Evolutionary conservation across 202 grass and related monocot species (phyloP).

Genomic region (Alloteropsis angusta): DNA sequence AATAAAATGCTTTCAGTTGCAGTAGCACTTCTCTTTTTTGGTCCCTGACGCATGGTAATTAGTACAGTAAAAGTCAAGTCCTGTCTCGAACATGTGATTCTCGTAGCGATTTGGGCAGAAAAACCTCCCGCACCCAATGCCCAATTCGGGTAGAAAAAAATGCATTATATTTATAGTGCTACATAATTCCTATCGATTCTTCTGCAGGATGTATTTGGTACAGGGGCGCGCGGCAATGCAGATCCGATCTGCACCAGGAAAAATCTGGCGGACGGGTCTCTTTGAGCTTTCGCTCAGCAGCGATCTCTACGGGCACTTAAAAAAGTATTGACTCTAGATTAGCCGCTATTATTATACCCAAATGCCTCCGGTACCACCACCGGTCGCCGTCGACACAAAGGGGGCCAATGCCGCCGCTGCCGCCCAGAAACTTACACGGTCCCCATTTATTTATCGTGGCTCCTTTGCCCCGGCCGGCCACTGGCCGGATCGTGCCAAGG

Average conservation of each 20-base stretch:
- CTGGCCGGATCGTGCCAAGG: conserved; percentile 6
- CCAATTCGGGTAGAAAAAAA: too few relatives aligned
- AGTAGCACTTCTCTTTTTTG: background rate
- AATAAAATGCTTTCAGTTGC: background rate
- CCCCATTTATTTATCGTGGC: conserved; percentile 17
- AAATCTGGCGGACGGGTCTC: background rate
- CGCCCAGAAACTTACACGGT: conserved; percentile 19
- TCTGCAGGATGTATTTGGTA: too few relatives aligned
- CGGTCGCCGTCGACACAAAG: conserved; percentile 24
- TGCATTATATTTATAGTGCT: too few relatives aligned
- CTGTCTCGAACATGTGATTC: too few relatives aligned
- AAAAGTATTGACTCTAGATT: conserved; percentile 2
- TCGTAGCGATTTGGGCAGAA: too few relatives aligned
- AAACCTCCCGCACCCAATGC: too few relatives aligned
- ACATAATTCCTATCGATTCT: too few relatives aligned
- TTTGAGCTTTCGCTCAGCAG: too few relatives aligned
- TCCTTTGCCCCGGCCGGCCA: conserved; percentile 8
- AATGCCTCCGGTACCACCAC: background rate
- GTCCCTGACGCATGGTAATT: background rate
- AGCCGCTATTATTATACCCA: background rate
- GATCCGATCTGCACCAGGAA: background rate
- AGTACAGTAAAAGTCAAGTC: too few relatives aligned
- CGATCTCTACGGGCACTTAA: background rate
- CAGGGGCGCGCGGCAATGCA: background rate
- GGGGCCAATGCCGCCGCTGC: background rate